A percentile compares a stretch with the other conserved stretches of the same genome.
Conservation (phyloP, 768 basidiomycete species). For the Phanerochaete sordida region DNA sequence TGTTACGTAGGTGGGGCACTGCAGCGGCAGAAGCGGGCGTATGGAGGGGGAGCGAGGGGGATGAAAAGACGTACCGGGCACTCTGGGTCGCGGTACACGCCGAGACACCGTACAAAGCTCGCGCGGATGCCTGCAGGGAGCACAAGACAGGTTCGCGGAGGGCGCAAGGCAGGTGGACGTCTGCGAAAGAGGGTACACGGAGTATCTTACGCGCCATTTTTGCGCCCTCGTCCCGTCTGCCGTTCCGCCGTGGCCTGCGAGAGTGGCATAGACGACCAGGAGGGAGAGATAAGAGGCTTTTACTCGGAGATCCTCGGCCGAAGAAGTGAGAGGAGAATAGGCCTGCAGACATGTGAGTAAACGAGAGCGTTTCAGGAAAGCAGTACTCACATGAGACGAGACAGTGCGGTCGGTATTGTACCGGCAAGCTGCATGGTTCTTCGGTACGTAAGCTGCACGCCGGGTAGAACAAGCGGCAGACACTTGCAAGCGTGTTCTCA, state of each 20-base stretch:
- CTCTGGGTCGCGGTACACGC: too few species aligned
- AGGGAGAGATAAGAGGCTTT: not conserved
- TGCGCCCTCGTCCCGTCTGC: too few species aligned
- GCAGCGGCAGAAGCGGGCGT: too few species aligned
- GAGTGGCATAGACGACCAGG: not conserved
- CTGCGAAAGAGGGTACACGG: not conserved
- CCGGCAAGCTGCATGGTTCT: not conserved
- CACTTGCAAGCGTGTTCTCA: too few species aligned
- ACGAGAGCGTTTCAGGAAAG: not conserved
- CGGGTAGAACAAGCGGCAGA: not conserved
- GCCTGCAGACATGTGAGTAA: not conserved
- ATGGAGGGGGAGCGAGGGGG: too few species aligned
- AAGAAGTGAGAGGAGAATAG: not conserved
- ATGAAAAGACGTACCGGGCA: too few species aligned
- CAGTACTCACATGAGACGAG: not conserved
- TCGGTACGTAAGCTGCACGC: not conserved
- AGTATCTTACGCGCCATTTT: too few species aligned
- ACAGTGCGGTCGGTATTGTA: not conserved
- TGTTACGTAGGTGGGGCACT: too few species aligned
- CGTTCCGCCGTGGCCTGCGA: not conserved
- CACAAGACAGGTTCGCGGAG: not conserved
- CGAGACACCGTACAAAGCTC: not conserved
- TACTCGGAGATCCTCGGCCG: not conserved
- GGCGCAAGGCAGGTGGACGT: not conserved
- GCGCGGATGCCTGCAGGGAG: not conserved